Evolutionary conservation across 306 rosid species (phyloP).

Genomic region (Vigna hirtella): DNA sequence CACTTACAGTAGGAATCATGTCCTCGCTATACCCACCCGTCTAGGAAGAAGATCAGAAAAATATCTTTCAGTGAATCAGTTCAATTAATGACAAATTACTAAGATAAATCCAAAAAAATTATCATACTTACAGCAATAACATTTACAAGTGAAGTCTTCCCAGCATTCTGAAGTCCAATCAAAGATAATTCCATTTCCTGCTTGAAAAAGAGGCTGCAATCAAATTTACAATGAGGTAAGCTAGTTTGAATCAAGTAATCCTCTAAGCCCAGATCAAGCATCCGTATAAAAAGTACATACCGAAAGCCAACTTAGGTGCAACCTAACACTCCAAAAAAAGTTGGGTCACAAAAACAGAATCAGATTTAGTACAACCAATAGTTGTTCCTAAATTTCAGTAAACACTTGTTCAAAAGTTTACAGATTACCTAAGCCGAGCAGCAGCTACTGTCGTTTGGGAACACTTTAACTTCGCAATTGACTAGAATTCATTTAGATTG

Average conservation of each 20-base stretch:
- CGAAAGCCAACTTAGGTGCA: slow-evolving; percentile 19
- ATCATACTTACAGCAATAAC: slow-evolving; percentile 79
- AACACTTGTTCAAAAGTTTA: not conserved
- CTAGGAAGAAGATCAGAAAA: slow-evolving; percentile 48
- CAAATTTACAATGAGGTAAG: slow-evolving; percentile 48
- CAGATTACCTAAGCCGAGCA: slow-evolving; percentile 8
- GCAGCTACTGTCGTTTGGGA: not conserved
- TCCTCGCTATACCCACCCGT: slow-evolving; percentile 96
- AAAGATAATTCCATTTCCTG: slow-evolving; percentile 96
- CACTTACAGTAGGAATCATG: slow-evolving; percentile 91
- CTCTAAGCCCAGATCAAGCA: slow-evolving; percentile 27
- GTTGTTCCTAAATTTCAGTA: not conserved
- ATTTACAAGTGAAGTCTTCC: slow-evolving; percentile 93
- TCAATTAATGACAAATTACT: slow-evolving; percentile 17
- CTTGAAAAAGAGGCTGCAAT: slow-evolving; percentile 92
- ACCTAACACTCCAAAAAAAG: slow-evolving; percentile 1
- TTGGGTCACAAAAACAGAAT: not conserved
- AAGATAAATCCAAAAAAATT: slow-evolving; percentile 22
- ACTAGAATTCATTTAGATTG: not conserved
- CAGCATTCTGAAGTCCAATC: slow-evolving; percentile 95
- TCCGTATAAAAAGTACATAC: slow-evolving; percentile 1
- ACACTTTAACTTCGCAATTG: not conserved
- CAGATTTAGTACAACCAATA: slow-evolving; percentile 12
- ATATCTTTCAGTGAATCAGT: slow-evolving; percentile 36
- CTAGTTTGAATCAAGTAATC: slow-evolving; percentile 31